Evolutionary conservation across 2,329 filamentous ascomycete genomes (phyloP), one percentile per base, ranked within the genome.

Genomic region (Cercospora zeina): DNA sequence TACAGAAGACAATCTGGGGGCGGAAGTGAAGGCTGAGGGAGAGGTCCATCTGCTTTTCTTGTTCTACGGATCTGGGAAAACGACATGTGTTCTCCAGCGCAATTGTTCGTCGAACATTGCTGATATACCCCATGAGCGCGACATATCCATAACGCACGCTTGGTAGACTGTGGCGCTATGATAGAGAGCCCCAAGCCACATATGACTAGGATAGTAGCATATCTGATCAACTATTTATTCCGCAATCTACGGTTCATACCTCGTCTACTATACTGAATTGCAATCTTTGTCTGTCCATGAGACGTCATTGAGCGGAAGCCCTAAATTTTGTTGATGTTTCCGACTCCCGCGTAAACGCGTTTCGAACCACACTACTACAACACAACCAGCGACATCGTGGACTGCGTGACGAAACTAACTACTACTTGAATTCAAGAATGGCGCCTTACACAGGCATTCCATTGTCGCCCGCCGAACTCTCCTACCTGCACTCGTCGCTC

Each of bases 391-490:
- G 11, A n/a, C 21, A 6, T 42, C 16, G 39, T 19, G 11, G 19
- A 4, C 10, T 21, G 11, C 39, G 19, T 21, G 39, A 21, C 39
- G 16, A 9, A 13, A 13, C 5, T 6, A n/a, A 11, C 39, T 13
- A 13, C 39, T 13, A 2, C 39, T 42, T 10, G 39, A 4, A 5
- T 11, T 11, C 0, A 36, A 50, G 10, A 21, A 89, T 91, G 85
- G 82, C 88, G 42, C 84, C 86, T 67, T 69, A 70, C 65, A 71
- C 82, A 77, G 71, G 85, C 87, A 72, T 85, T 49, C 87, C 91
- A 70, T 88, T 97, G 77, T 97, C 93, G 58, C 93, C 95, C 53
- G 92, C 95, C 72, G 95, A 99, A 80, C 90, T 99, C 72, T 92
- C 93, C 70, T 99, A 97, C 80, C 87, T 97, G 56, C 91, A 96